Base-by-base conservation (phyloP, 2,329 filamentous ascomycete genomes). In the Scytalidium lignicola region DNA sequence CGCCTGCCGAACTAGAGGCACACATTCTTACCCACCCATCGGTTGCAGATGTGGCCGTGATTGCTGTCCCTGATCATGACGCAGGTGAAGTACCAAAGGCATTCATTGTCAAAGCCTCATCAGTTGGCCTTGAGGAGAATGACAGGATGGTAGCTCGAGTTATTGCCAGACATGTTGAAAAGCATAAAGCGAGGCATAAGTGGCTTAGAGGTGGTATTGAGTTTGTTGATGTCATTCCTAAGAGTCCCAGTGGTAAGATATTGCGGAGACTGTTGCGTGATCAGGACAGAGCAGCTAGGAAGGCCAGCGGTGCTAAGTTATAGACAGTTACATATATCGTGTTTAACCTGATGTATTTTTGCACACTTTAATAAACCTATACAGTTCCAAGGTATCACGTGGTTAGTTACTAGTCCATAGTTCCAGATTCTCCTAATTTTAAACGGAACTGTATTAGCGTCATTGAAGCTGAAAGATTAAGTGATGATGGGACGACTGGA, bases 1-100 rank as follows among this genome's bases (percentile, higher is more conserved):
- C 88, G 1, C 88, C 88, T 0, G 88, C 88, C 2, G 88, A 93
- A 64, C 79, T 95, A 1, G 88, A 95, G 68, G 85, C 86, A 1
- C 86, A 90, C 59, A 74, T 95, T 4, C 79, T 95, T 13, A 78
- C 82, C 0, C 88, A 92, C 63, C 80, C 83, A 0, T 74, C 76
- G 10, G 88, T 93, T n/a, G 80, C 81, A 41, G 88, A 95, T 67
- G 86, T 82, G 57, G 83, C 88, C 13, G 88, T 95, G 7, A 89
- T 93, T 55, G 83, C 84, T 13, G 73, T 90, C 1, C 85, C 83
- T 0, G 74, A 84, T 48, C 73, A 78, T 17, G 69, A 72, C 13
- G 76, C 80, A 3, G 83, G 80, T 1, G 85, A 88, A 63, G 76
- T 84, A 3, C 83, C 84, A 3, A 75, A 85, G 58, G 84, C 84